These are phyloP conservation scores for Phytopythium cucurbitacearum DNA, from an alignment of 352 stramenopile genomes.

Conservation along the genomic window DNA sequence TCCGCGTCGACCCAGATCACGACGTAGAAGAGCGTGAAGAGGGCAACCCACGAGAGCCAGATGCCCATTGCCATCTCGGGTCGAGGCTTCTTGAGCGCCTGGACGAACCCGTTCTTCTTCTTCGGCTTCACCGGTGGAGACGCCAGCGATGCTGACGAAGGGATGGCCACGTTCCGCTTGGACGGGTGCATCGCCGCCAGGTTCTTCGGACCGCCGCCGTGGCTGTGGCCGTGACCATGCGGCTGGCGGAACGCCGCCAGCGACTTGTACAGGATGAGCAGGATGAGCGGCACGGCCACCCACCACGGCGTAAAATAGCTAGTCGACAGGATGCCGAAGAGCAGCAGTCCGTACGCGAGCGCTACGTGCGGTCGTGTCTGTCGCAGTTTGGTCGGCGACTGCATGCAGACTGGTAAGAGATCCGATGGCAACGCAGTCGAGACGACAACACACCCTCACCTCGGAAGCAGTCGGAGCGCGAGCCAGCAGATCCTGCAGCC, in stretches of 20 bases:
- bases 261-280: conserved; percentile 44
- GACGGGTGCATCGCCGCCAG: conserved; percentile 29
- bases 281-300: conserved; percentile 54
- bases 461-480: not conserved
- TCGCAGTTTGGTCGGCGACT: conserved; percentile 46
- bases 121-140: conserved; percentile 11
- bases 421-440: not conserved
- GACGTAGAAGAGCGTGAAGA: conserved; percentile 70
- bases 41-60: conserved; percentile 64
- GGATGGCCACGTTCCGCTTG: conserved; percentile 34
- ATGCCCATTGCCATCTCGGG: conserved; percentile 74
- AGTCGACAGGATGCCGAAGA: conserved; percentile 51
- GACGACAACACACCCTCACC: conserved; percentile 1
- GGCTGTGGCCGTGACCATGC: conserved; percentile 36
- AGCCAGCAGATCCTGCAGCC: conserved; percentile 45
- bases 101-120: conserved; percentile 15
- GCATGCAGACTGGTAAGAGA: not conserved
- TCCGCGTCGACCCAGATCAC: conserved; percentile 47
- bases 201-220: conserved; percentile 31
- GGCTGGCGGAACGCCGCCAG: conserved; percentile 38
- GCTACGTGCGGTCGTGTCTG: conserved; percentile 46
- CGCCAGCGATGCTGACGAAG: conserved; percentile 27
- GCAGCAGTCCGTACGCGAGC: conserved; percentile 37
- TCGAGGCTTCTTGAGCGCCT: conserved; percentile 35
- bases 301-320: conserved; percentile 74